A percentile compares a stretch with the other conserved stretches of the same genome.
phyloP scores from a whole-genome alignment of 768 basidiomycete genomes.

The Phanerochaete sordida region DNA sequence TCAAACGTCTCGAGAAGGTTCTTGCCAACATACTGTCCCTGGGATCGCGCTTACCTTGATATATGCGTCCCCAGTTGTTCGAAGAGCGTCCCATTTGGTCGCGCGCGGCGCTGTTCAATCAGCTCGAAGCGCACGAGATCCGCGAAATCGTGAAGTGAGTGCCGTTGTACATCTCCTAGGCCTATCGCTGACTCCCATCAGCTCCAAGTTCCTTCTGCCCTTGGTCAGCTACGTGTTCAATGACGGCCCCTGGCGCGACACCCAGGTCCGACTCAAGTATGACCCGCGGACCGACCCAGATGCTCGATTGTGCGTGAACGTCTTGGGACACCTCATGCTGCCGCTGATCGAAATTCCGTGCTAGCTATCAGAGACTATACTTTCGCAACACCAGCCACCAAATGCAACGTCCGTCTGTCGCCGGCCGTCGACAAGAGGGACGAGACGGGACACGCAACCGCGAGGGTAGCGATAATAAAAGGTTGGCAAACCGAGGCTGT shows the following conservation, averaged over 20 bases:
- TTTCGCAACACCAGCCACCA: constrained; percentile 87
- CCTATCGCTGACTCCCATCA: constrained; percentile 25
- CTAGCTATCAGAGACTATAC: constrained; percentile 87
- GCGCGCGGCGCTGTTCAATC: constrained; percentile 79
- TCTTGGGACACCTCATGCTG: not conserved
- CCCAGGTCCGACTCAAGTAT: constrained; percentile 80
- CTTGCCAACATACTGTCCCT: not conserved
- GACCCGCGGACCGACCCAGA: constrained; percentile 77
- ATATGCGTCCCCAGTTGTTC: constrained; percentile 50
- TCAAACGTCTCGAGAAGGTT: constrained; percentile 55
- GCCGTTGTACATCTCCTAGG: not conserved
- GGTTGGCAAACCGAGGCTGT: not conserved
- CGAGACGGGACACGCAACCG: constrained; percentile 37
- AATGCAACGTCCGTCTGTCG: constrained; percentile 73
- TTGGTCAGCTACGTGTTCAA: constrained; percentile 84
- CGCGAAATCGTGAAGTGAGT: constrained; percentile 75
- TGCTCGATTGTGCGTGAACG: constrained; percentile 67
- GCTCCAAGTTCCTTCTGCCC: constrained; percentile 80
- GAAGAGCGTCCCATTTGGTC: constrained; percentile 84
- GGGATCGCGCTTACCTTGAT: not conserved
- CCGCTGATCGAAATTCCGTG: not conserved
- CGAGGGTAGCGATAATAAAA: constrained; percentile 14
- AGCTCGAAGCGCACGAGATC: constrained; percentile 64
- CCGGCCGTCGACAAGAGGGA: constrained; percentile 60
- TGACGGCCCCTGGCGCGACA: constrained; percentile 94